Percentiles rank a stretch among this genome's conserved stretches.
Conservation (phyloP, 2,329 filamentous ascomycete species). For the Septoria linicola region DNA sequence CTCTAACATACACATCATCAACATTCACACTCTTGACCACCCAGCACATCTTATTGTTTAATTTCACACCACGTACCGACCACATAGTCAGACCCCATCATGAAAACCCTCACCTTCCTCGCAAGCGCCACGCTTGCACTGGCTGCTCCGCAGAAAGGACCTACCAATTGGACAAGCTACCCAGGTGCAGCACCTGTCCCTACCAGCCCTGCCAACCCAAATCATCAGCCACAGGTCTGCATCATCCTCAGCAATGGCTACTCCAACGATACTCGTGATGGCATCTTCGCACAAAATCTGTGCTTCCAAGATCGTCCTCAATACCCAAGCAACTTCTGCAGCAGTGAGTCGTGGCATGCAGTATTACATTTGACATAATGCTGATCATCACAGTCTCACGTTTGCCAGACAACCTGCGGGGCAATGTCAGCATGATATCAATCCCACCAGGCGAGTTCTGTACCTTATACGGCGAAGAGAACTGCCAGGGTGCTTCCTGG, state of each 20-base stretch:
- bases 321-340: constrained; percentile 1
- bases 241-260: constrained; percentile 16
- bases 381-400: constrained; percentile 6
- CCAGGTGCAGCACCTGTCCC: not conserved
- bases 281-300: constrained; percentile 13
- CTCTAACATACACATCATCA: not conserved
- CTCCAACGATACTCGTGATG: not conserved
- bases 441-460: constrained; percentile 10
- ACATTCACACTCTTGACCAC: not conserved
- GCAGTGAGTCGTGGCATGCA: constrained; percentile 5
- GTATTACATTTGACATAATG: not conserved
- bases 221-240: constrained; percentile 13
- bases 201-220: not conserved
- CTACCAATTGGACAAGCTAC: not conserved
- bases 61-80: not conserved
- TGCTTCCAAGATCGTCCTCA: constrained; percentile 10
- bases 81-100: not conserved
- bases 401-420: constrained; percentile 12
- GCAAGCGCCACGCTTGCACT: not conserved
- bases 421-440: constrained; percentile 12
- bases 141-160: not conserved
- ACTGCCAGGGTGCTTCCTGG: too few species aligned
- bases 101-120: not conserved
- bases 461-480: constrained; percentile 14
- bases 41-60: not conserved